phyloP scores from a whole-genome alignment of 768 basidiomycete genomes.

The Naganishia friedmannii region DNA sequence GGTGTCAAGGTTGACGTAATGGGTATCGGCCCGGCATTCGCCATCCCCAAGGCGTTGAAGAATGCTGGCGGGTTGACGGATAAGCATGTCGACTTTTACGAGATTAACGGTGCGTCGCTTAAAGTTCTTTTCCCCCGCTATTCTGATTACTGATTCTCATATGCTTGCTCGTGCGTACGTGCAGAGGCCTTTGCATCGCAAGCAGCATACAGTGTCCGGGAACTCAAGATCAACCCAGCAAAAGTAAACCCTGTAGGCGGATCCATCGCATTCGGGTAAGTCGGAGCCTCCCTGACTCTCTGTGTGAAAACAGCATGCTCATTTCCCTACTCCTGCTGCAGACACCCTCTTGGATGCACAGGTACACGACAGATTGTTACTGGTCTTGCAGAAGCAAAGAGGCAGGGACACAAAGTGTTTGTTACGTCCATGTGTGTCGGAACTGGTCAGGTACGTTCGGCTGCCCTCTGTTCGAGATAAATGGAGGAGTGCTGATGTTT shows the following conservation, averaged over 20 bases:
- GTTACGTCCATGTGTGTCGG: slow-evolving; percentile 91
- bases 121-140: not conserved
- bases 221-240: slow-evolving; percentile 66
- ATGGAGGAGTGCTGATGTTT: not conserved
- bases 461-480: not conserved
- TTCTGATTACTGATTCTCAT: not conserved
- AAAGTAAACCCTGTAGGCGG: slow-evolving; percentile 87
- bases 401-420: slow-evolving; percentile 71
- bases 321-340: not conserved
- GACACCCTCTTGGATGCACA: slow-evolving; percentile 37
- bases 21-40: slow-evolving; percentile 87
- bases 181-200: slow-evolving; percentile 79
- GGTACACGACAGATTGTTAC: slow-evolving; percentile 86
- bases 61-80: slow-evolving; percentile 34
- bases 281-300: not conserved
- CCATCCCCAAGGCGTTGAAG: slow-evolving; percentile 63
- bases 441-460: slow-evolving; percentile 62
- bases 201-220: slow-evolving; percentile 69
- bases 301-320: not conserved
- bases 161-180: slow-evolving; percentile 46
- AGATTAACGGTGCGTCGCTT: slow-evolving; percentile 41
- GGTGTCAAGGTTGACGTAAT: slow-evolving; percentile 85
- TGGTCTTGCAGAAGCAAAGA: slow-evolving; percentile 70
- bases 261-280: slow-evolving; percentile 66
- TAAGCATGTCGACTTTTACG: slow-evolving; percentile 47